Conservation (phyloP, 1,284 basidiomycete species). For the Porodaedalea pini region DNA sequence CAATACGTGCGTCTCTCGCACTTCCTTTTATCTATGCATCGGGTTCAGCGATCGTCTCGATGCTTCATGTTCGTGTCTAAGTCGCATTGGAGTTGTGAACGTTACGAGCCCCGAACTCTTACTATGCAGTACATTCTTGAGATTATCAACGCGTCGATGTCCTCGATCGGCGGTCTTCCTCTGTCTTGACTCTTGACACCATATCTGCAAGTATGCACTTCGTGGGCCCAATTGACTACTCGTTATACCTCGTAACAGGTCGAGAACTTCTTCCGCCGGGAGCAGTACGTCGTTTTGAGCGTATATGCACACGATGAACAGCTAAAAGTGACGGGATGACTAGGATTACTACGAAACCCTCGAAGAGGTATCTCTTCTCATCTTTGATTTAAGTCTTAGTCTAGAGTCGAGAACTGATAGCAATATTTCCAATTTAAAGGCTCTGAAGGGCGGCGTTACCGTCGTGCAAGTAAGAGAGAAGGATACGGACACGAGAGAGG, state of each 20-base stretch:
- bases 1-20: no score
- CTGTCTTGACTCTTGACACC: not conserved
- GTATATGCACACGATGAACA: not conserved
- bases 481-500: slow-evolving; percentile 72
- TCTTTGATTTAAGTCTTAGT: not conserved
- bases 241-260: slow-evolving; percentile 85
- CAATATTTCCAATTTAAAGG: slow-evolving; percentile 36
- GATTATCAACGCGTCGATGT: no score
- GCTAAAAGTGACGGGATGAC: not conserved
- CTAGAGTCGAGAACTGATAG: not conserved
- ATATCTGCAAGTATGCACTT: not conserved
- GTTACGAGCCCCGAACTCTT: no score
- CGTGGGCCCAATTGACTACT: slow-evolving; percentile 50
- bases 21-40: no score
- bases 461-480: slow-evolving; percentile 91
- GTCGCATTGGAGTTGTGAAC: no score
- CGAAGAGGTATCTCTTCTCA: slow-evolving; percentile 56
- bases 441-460: slow-evolving; percentile 83
- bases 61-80: no score
- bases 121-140: no score
- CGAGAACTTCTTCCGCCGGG: slow-evolving; percentile 76
- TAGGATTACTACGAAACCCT: slow-evolving; percentile 76
- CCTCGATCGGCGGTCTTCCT: no score
- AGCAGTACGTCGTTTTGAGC: slow-evolving; percentile 47
- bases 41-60: no score